Conservation (phyloP, 768 basidiomycete species). For the Xerocomellus amylosporus region DNA sequence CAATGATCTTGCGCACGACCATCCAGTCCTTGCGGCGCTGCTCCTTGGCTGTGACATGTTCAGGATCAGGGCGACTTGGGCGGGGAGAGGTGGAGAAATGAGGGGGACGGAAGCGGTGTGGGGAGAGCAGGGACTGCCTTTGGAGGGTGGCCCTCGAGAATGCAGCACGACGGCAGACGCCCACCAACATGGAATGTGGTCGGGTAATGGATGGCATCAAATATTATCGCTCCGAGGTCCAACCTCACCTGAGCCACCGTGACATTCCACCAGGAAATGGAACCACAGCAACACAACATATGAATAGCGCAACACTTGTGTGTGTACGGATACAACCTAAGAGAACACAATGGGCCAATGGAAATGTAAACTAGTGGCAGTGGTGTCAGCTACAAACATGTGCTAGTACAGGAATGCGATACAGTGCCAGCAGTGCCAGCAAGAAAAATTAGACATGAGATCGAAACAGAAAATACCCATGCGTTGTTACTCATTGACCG, state of each 20-base stretch:
- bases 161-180: constrained; percentile 24
- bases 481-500: not conserved
- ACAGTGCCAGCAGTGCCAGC: constrained; percentile 8
- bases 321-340: constrained; percentile 7
- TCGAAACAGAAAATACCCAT: constrained; percentile 9
- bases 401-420: constrained; percentile 22
- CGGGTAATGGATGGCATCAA: not conserved
- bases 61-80: constrained; percentile 10
- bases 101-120: not conserved
- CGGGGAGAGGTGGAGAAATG: constrained; percentile 21
- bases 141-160: constrained; percentile 10
- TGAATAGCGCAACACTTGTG: not conserved
- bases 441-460: constrained; percentile 1
- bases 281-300: not conserved
- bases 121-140: constrained; percentile 5
- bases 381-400: constrained; percentile 16
- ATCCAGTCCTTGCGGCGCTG: constrained; percentile 82
- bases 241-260: too few species aligned
- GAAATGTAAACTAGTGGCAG: constrained; percentile 1
- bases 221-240: not conserved
- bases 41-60: constrained; percentile 30
- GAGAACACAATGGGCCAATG: not conserved
- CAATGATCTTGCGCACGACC: constrained; percentile 78
- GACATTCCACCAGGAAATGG: too few species aligned
- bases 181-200: constrained; percentile 21